A percentile compares a stretch with the other conserved stretches of the same genome.
Evolutionary conservation across 768 basidiomycete genomes (phyloP).

Genomic region (Hericium erinaceus): DNA sequence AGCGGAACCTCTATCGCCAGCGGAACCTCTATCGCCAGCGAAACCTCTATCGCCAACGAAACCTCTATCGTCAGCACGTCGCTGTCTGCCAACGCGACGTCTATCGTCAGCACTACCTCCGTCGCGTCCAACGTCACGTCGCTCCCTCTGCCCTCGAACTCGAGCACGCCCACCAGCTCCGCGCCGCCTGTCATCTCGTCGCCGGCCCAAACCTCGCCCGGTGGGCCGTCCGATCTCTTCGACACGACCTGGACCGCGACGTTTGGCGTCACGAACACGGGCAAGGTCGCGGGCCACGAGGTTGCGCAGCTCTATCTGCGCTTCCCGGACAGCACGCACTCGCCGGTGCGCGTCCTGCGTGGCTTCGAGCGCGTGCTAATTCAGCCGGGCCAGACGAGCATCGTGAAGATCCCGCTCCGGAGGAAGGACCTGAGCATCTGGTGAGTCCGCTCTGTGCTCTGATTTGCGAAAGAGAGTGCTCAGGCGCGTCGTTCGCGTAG

Average conservation of each 20-base stretch:
- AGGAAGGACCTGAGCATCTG: conserved; percentile 21
- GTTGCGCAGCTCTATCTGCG: conserved; percentile 72
- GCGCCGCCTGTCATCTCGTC: not conserved
- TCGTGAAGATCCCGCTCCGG: conserved; percentile 13
- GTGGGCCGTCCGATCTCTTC: not conserved
- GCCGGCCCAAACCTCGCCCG: not conserved
- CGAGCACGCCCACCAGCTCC: not conserved
- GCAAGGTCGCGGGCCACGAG: conserved; percentile 55
- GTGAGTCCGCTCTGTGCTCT: conserved; percentile 2
- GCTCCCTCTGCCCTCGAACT: not conserved
- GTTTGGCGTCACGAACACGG: conserved; percentile 61
- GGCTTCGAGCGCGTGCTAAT: conserved; percentile 18
- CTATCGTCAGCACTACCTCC: not conserved
- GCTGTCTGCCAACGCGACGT: not conserved
- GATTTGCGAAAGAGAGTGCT: not conserved
- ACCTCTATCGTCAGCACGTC: not conserved
- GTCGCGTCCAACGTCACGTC: not conserved
- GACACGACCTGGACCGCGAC: conserved; percentile 43
- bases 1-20: not conserved
- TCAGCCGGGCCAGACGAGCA: conserved; percentile 13
- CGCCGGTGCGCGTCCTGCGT: conserved; percentile 54
- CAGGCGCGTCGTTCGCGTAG: conserved; percentile 10
- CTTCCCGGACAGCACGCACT: conserved; percentile 43
- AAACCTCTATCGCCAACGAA: not conserved
- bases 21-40: not conserved